Percentiles rank a stretch among this genome's conserved stretches.
phyloP scores from a whole-genome alignment of 2,329 filamentous ascomycete genomes.

The Aspergillus flavus region DNA sequence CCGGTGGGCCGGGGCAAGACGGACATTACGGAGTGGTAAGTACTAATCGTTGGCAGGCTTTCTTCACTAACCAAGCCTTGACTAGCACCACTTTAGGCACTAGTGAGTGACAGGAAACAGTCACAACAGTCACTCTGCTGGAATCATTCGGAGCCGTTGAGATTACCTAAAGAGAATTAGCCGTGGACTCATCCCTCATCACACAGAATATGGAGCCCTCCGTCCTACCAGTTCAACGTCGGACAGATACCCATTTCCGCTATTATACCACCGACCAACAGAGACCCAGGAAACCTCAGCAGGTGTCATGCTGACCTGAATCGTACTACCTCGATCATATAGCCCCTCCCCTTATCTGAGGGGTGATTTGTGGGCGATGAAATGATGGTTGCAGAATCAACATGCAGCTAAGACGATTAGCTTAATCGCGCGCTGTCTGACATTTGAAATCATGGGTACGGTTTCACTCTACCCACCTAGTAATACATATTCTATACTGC shows the following conservation, averaged over 20 bases:
- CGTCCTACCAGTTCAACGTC: background rate
- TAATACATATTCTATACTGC: background rate
- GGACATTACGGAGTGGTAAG: too few relatives aligned
- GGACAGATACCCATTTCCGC: background rate
- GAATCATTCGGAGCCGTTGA: background rate
- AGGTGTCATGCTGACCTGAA: background rate
- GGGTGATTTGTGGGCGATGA: background rate
- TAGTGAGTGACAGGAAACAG: constrained; percentile 4
- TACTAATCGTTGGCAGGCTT: background rate
- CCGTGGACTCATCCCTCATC: background rate
- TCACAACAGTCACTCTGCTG: background rate
- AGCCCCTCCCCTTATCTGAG: background rate
- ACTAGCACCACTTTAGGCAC: background rate
- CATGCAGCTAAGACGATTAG: constrained; percentile 4
- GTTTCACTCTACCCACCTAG: background rate
- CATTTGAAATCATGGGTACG: background rate
- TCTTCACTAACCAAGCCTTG: constrained; percentile 1
- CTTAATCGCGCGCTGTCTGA: background rate
- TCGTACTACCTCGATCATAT: background rate
- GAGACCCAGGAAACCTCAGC: background rate
- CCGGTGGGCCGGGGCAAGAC: background rate
- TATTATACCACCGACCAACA: background rate
- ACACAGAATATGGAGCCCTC: background rate
- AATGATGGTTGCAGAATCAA: background rate
- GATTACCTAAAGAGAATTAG: constrained; percentile 4